Conservation (phyloP, 495 filamentous ascomycete species). For the Aspergillus kassunensis region DNA sequence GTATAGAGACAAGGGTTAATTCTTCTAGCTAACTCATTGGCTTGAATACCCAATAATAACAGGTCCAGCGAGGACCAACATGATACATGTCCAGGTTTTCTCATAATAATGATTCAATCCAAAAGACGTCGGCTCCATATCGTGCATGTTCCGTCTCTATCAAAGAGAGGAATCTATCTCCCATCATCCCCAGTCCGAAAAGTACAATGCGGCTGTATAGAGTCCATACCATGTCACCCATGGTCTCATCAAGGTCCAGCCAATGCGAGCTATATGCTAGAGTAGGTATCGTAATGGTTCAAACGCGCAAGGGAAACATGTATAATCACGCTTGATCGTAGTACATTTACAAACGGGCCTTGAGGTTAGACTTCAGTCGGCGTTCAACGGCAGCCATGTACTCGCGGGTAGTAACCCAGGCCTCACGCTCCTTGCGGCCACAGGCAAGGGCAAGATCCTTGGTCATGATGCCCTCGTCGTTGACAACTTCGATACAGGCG, state of each 20-base stretch:
- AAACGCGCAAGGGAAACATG: slow-evolving; percentile 10
- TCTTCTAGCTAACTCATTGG: background rate
- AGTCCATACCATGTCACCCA: slow-evolving; percentile 4
- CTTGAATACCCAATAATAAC: background rate
- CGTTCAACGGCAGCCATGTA: slow-evolving; percentile 88
- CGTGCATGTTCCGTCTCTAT: background rate
- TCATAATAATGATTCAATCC: background rate
- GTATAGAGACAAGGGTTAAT: background rate
- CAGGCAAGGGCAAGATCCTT: slow-evolving; percentile 93
- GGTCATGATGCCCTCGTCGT: slow-evolving; percentile 94
- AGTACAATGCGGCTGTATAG: slow-evolving; percentile 16
- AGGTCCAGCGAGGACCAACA: background rate
- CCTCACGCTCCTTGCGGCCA: slow-evolving; percentile 73
- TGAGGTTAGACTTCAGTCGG: slow-evolving; percentile 65
- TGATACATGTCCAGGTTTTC: background rate
- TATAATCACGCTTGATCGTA: slow-evolving; percentile 10
- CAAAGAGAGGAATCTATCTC: background rate
- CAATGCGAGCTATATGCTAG: slow-evolving; percentile 10
- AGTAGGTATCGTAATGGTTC: slow-evolving; percentile 14
- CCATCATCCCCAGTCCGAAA: slow-evolving; percentile 11
- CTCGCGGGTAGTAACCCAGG: slow-evolving; percentile 84
- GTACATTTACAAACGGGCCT: slow-evolving; percentile 38
- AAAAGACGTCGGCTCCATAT: background rate
- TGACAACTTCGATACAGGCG: slow-evolving; percentile 92
- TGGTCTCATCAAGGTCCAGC: background rate